Conservation (phyloP, 441 rosid genomes). For the Breynia disticha region DNA sequence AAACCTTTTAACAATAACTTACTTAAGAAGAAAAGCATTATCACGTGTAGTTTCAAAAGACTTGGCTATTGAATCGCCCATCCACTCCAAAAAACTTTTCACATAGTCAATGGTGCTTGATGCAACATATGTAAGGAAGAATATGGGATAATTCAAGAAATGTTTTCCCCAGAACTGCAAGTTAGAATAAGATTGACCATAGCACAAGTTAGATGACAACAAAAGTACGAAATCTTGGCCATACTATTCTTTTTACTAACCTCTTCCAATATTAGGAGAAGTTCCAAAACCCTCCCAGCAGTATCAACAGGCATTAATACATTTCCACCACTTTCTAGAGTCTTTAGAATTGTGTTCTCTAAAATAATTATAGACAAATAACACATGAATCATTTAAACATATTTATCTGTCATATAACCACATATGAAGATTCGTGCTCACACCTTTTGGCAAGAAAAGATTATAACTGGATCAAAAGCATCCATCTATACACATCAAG, state of each 20-base stretch:
- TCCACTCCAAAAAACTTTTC: slow-evolving; percentile 99
- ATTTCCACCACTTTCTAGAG: slow-evolving; percentile 76
- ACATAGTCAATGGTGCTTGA: slow-evolving; percentile 93
- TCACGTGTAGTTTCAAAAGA: slow-evolving; percentile 95
- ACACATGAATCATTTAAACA: background rate
- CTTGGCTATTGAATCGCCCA: slow-evolving; percentile 95
- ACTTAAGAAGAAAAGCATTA: slow-evolving; percentile 91
- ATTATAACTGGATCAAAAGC: too few relatives aligned
- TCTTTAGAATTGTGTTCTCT: slow-evolving; percentile 54
- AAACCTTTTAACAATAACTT: slow-evolving; percentile 10
- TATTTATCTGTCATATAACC: background rate
- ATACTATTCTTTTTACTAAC: slow-evolving; percentile 24
- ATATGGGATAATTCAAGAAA: slow-evolving; percentile 65
- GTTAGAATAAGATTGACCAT: slow-evolving; percentile 5
- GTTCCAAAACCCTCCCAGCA: slow-evolving; percentile 88
- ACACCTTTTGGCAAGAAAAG: too few relatives aligned
- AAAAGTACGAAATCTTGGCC: background rate
- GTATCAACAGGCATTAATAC: slow-evolving; percentile 89
- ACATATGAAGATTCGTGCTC: background rate
- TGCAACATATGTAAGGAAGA: slow-evolving; percentile 77
- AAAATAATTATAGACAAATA: slow-evolving; percentile 6
- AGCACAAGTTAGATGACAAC: background rate
- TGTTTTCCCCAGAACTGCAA: slow-evolving; percentile 66
- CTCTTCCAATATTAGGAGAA: slow-evolving; percentile 82
- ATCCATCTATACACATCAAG: background rate